Evolutionary conservation across 352 stramenopile species (phyloP).

Genomic region (Globisporangium takayamanum): DNA sequence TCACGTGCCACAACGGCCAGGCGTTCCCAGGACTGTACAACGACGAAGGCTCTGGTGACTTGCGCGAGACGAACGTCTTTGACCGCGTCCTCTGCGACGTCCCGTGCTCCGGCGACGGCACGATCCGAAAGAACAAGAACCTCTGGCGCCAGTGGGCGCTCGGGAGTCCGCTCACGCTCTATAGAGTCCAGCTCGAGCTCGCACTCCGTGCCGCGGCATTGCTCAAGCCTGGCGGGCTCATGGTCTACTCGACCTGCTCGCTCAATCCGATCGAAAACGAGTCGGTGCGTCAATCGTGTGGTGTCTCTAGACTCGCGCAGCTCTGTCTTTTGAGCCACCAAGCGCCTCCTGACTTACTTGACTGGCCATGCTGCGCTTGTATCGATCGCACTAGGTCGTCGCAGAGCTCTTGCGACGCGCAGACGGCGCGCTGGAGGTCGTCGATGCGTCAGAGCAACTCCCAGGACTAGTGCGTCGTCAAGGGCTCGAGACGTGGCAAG

Average conservation of each 20-base stretch:
- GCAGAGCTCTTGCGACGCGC: slow-evolving; percentile 88
- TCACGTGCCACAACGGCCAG: slow-evolving; percentile 91
- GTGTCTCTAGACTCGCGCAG: no score
- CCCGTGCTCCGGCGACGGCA: slow-evolving; percentile 97
- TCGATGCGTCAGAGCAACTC: slow-evolving; percentile 63
- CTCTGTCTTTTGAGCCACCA: no score
- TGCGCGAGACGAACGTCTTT: slow-evolving; percentile 77
- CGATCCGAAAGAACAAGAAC: slow-evolving; percentile 94
- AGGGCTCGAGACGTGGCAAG: slow-evolving; percentile 50
- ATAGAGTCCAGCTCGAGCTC: slow-evolving; percentile 92
- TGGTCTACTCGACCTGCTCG: slow-evolving; percentile 96
- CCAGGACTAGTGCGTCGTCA: slow-evolving; percentile 38
- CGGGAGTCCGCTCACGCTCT: slow-evolving; percentile 81
- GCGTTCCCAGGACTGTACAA: slow-evolving; percentile 90
- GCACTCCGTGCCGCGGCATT: slow-evolving; percentile 86
- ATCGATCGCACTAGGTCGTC: slow-evolving; percentile 50
- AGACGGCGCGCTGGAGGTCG: slow-evolving; percentile 81
- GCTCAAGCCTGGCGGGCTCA: slow-evolving; percentile 82
- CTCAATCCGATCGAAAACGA: slow-evolving; percentile 99
- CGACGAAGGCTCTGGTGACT: slow-evolving; percentile 2
- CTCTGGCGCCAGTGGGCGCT: slow-evolving; percentile 90
- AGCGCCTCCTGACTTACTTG: not conserved
- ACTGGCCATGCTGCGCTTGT: not conserved
- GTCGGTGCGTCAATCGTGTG: slow-evolving; percentile 32
- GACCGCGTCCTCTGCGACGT: slow-evolving; percentile 98